Evolutionary conservation across 768 basidiomycete genomes (phyloP), one percentile per base, ranked within the genome.

Genomic region (Leccinum uliginosum): DNA sequence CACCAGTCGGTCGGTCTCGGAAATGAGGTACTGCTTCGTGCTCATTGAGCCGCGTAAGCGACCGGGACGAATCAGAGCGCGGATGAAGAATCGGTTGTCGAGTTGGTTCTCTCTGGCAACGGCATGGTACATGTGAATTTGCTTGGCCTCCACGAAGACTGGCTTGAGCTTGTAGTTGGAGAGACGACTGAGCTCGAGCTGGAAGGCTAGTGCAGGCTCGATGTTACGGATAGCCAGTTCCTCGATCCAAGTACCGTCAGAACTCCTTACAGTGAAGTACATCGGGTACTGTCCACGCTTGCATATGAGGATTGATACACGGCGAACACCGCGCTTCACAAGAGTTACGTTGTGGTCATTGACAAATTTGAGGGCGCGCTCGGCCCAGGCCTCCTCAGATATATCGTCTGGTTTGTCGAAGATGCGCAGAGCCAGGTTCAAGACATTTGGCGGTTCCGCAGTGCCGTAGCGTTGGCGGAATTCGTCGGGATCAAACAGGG

Each of bases 71-170:
- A 99, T 85, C 56, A 99, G 81, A 26, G 93, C 97, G 58, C 97
- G 94, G 53, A 99, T 84, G 75, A 99, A 98, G 87, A 99, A 99
- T 53, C 97, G 85, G 62, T 84, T 92, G 73, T 99, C 97, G n/a
- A 97, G 83, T 62, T 96, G 90, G 75, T 98, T 98, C 77, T 98
- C 97, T 58, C 85, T 83, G 30, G 94, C 95, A 51, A 96, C 83
- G 46, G 89, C 95, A 65, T 96, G 93, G 75, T 99, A 98, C 67
- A 99, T 91, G 75, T 98, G 97, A 50, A 98, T 91, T 74, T 98
- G 96, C 70, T 96, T 90, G 75, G 92, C 90, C 75, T 98, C 94
- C 48, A 93, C 93, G 69, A 95, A 94, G 76, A 87, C 86, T n/a
- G 97, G 96, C 40, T 84, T 90, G 70, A 99, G 82, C 71, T 95